phyloP scores from a whole-genome alignment of 805 yeast species.

The Ogataea wickerhamii region DNA sequence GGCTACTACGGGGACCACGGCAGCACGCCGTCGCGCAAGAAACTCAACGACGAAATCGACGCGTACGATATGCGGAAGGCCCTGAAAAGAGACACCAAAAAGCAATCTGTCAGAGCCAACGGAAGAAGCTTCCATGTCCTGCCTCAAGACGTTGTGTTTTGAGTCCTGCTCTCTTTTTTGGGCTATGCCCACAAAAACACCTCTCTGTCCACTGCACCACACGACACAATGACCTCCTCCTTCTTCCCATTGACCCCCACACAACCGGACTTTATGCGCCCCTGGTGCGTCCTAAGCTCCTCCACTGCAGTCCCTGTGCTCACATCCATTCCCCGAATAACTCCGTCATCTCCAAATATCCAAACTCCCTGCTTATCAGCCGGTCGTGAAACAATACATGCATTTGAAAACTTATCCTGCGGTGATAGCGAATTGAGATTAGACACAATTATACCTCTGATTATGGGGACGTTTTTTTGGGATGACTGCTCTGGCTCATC shows the following conservation, averaged over 20 bases:
- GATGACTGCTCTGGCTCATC: conserved; percentile 17
- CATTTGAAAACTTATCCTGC: conserved; percentile 62
- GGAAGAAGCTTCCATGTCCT: conserved; percentile 59
- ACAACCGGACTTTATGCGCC: conserved; percentile 47
- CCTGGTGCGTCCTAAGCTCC: conserved; percentile 36
- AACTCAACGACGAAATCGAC: conserved; percentile 64
- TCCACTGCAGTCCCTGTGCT: conserved; percentile 34
- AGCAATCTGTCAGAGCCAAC: conserved; percentile 52
- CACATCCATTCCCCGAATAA: conserved; percentile 56
- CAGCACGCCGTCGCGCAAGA: conserved; percentile 42
- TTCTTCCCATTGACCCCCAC: conserved; percentile 25
- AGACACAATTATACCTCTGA: conserved; percentile 36
- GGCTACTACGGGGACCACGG: conserved; percentile 66
- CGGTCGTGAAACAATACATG: conserved; percentile 35
- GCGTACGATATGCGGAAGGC: conserved; percentile 85
- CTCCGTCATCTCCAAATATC: conserved; percentile 70
- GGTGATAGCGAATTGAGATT: conserved; percentile 54
- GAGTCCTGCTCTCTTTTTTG: conserved; percentile 5
- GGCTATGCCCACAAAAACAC: conserved; percentile 30
- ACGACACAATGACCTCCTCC: conserved; percentile 40
- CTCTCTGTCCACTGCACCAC: conserved; percentile 47
- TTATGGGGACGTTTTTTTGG: conserved; percentile 25
- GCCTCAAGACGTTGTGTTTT: conserved; percentile 67
- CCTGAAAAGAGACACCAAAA: conserved; percentile 51
- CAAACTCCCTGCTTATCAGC: conserved; percentile 47